phyloP scores from a whole-genome alignment of 108 stramenopile species.

The Conticribra weissflogii region DNA sequence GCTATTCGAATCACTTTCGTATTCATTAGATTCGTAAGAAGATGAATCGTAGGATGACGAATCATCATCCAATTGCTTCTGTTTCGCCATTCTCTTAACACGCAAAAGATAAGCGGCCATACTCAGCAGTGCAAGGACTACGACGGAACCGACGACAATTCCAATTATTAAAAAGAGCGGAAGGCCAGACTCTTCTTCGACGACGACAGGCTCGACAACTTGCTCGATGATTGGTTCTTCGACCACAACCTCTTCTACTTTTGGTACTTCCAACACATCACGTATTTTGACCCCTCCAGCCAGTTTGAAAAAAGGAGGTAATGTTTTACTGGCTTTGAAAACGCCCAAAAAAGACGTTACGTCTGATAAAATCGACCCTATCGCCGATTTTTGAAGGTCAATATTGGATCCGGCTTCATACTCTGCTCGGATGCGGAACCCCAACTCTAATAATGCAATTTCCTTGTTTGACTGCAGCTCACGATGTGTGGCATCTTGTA shows the following conservation, averaged over 20 bases:
- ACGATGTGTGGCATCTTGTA: too few species aligned
- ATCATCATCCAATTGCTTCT: conserved; percentile 5
- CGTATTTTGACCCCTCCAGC: conserved; percentile 1
- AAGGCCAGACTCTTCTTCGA: background rate
- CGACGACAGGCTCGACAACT: background rate
- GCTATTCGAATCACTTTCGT: too few species aligned
- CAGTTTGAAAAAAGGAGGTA: background rate
- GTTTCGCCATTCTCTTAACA: background rate
- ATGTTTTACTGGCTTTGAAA: background rate
- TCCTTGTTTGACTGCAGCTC: background rate
- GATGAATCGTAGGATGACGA: too few species aligned
- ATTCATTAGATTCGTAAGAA: too few species aligned
- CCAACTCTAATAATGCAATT: background rate
- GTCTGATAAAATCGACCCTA: background rate
- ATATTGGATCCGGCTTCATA: background rate
- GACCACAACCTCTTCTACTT: background rate
- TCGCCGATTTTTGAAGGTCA: background rate
- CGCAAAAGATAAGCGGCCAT: background rate
- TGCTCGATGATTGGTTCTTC: background rate
- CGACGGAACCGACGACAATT: background rate
- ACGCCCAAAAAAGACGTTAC: background rate
- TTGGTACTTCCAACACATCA: background rate
- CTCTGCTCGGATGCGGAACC: conserved; percentile 11
- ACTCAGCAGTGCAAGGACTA: background rate
- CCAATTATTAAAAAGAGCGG: background rate